Base-by-base conservation (phyloP, 495 filamentous ascomycete species). In the Aspergillus avenaceus region DNA sequence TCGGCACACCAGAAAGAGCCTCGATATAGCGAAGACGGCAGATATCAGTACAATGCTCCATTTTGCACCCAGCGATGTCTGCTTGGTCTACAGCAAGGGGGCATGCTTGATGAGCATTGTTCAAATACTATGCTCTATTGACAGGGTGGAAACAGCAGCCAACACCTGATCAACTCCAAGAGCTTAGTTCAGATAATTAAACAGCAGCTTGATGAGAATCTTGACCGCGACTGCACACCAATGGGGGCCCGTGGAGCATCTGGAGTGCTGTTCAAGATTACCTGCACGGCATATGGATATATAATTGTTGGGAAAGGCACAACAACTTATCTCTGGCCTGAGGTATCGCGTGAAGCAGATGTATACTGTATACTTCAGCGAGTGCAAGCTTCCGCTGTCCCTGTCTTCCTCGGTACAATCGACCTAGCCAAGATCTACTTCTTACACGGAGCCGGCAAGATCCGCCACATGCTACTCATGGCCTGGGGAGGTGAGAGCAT, bases 31-130 rank as follows among this genome's bases (percentile, higher is more conserved):
- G 8, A 4, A 6, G 21, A 18, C 37, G 16, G 21, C 21, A 12
- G 21, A 19, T 19, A 19, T 7, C 37, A 40, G 14, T 9, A 40
- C 21, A 16, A 19, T 40, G 37, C 37, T 8, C 8, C 14, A 21
- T 40, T 40, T 40, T 40, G 67, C 43, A 73, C 65, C 4, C 66
- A 74, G 47, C 26, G 56, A 18, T 77, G 70, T 41, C 67, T 77
- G 9, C 59, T 65, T n/a, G 65, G 71, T 11, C 53, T 77, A 21
- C 54, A 70, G n/a, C 44, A 56, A 12, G 62, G 64, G 4, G 34
- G 41, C 18, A 12, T 19, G 9, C 56, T 74, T 18, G 70, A 76
- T 47, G 9, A 14, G 23, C 0, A 36, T 11, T 75, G 73, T 46
- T 69, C 71, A 28, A 76, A 76, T 53, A 51, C 62, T 0, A 16